A percentile compares a stretch with the other conserved stretches of the same genome.
Conservation (phyloP, 768 basidiomycete species). For the Termitomyces sp. region DNA sequence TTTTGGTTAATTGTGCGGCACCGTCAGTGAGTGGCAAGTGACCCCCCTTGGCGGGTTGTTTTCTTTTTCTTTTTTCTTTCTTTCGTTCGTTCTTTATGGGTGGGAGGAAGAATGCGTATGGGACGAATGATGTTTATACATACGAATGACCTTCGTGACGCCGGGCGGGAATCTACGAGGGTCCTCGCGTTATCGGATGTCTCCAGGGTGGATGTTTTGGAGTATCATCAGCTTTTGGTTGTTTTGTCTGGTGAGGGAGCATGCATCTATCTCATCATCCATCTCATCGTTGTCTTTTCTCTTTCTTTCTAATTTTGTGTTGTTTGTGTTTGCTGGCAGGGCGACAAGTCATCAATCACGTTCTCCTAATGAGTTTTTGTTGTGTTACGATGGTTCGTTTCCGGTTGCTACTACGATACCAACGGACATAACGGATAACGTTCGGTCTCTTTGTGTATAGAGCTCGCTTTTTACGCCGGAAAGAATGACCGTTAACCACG, state of each 20-base stretch:
- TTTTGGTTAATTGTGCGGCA: conserved; percentile 91
- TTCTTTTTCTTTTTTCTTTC: too few relatives aligned
- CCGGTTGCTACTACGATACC: neutral
- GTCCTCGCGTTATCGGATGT: conserved; percentile 88
- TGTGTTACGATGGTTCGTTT: conserved; percentile 91
- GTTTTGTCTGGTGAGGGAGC: conserved; percentile 84
- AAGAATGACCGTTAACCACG: conserved; percentile 90
- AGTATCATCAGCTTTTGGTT: conserved; percentile 91
- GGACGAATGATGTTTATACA: conserved; percentile 98
- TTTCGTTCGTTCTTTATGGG: conserved; percentile 21
- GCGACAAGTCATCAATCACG: conserved; percentile 90
- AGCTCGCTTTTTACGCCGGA: conserved; percentile 99
- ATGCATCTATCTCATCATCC: too few relatives aligned
- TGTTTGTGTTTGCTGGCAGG: too few relatives aligned
- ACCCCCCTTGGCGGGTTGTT: too few relatives aligned
- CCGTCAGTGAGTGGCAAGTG: conserved; percentile 61
- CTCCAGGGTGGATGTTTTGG: conserved; percentile 91
- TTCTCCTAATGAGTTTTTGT: conserved; percentile 93
- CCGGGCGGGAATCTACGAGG: conserved; percentile 77
- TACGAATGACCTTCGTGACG: conserved; percentile 78
- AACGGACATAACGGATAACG: neutral
- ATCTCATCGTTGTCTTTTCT: too few relatives aligned
- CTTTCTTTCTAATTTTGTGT: too few relatives aligned
- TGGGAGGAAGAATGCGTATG: conserved; percentile 85
- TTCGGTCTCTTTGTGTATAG: conserved; percentile 39